Base-by-base conservation (phyloP, 2,329 filamentous ascomycete species). In the Parastagonospora nodorum region DNA sequence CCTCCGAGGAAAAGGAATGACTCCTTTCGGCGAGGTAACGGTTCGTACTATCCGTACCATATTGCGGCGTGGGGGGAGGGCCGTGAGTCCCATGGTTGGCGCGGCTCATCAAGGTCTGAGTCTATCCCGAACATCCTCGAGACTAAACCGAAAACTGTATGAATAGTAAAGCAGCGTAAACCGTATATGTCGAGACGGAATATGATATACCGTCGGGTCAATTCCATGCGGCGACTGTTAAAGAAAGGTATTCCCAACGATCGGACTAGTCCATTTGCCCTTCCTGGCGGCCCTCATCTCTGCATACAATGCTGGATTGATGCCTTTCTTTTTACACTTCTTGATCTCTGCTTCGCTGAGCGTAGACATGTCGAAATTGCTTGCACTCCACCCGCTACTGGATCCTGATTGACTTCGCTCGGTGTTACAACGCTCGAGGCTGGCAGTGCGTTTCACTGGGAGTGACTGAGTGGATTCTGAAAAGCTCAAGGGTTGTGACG, bases 281-380 rank as follows among this genome's bases (percentile, higher is more conserved):
- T 74, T 76, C 45, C 69, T 68, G 16, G 73, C 74, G 24, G 76
- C 74, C 55, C 77, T 75, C 77, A 80, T 80, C 61, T 80, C 77
- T 11, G 75, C 72, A 52, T 75, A 79, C 42, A 79, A 52, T 8
- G 74, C 67, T 11, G 76, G 77, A 51, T 80, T 78, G 55, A 80
- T 76, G 1, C 77, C 76, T 57, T 79, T 80, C 60, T 77, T 76
- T 58, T 69, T 66, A 60, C 77, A 69, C 55, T 77, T 78, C 50
- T 73, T 72, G 37, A 78, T 62, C 39, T 79, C 73, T 45, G 75
- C 70, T 9, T 74, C 68, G 24, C 67, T 74, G 50, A 78, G 48
- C 6, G 55, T 53, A 48, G 68, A 74, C 11, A 61, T 74, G 46
- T 77, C 74, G 38, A 67, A 73, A n/a, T 68, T 66, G 42, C 73